Evolutionary conservation across 108 stramenopile species (phyloP).

Genomic region (Aureococcus anophagefferens): DNA sequence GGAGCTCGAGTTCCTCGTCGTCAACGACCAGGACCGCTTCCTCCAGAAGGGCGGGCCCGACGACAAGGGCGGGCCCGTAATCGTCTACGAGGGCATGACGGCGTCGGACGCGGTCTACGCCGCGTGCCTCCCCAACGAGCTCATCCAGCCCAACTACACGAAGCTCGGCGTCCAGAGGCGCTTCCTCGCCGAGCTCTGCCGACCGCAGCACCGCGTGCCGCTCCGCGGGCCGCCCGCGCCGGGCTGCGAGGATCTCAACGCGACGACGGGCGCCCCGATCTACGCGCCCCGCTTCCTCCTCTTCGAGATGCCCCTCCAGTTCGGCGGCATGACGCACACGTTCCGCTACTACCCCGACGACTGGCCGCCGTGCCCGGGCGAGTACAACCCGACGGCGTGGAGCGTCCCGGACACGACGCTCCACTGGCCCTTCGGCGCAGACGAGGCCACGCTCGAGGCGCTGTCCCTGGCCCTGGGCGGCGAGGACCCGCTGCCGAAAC

Average conservation of each 20-base stretch:
- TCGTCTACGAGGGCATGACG: neutral
- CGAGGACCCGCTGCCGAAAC: no score
- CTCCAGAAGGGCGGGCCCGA: no score
- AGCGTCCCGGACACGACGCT: no score
- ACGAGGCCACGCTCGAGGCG: no score
- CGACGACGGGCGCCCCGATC: no score
- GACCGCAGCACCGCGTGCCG: neutral
- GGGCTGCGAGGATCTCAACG: neutral
- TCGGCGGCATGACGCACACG: neutral
- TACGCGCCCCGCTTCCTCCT: neutral
- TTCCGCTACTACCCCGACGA: neutral
- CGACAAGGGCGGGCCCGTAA: neutral
- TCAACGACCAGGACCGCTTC: no score
- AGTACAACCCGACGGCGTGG: no score
- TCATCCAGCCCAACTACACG: neutral
- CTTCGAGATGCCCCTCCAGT: neutral
- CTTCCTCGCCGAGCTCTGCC: neutral
- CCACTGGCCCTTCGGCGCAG: no score
- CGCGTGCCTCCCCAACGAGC: neutral
- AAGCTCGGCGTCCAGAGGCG: neutral
- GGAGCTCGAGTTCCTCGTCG: no score
- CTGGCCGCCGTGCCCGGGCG: neutral
- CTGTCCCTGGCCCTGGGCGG: no score
- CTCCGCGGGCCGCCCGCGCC: neutral
- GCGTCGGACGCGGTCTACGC: neutral